Conservation (phyloP, 495 filamentous ascomycete species). For the Opeltia flavorubescens region DNA sequence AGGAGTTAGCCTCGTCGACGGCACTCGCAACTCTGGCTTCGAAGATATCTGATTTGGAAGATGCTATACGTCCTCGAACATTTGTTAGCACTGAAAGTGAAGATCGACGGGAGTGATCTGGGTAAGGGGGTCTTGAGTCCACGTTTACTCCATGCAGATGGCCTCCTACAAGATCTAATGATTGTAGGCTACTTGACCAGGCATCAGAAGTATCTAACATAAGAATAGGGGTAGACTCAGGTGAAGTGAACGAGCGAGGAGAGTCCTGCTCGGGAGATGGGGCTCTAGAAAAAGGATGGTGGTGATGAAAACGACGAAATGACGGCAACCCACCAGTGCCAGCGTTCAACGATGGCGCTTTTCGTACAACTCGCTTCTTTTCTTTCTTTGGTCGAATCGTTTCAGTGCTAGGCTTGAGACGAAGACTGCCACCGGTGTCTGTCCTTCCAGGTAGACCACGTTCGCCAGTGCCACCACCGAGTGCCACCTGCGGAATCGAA, state of each 20-base stretch:
- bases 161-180: not conserved
- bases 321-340: constrained; percentile 51
- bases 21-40: constrained; percentile 92
- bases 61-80: constrained; percentile 41
- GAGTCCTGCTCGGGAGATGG: constrained; percentile 16
- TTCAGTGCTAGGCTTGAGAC: constrained; percentile 77
- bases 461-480: constrained; percentile 52
- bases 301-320: constrained; percentile 17
- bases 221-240: not conserved
- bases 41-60: constrained; percentile 96
- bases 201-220: not conserved
- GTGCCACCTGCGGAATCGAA: constrained; percentile 77
- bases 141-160: not conserved
- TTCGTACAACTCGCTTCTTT: constrained; percentile 63
- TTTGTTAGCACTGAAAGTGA: constrained; percentile 36
- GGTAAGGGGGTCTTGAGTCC: not conserved
- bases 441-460: constrained; percentile 37
- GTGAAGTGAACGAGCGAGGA: not conserved
- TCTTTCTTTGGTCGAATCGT: constrained; percentile 89
- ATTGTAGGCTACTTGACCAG: not conserved
- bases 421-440: constrained; percentile 56
- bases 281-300: constrained; percentile 11
- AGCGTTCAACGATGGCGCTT: constrained; percentile 54
- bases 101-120: not conserved
- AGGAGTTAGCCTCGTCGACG: constrained; percentile 83